A percentile compares a stretch with the other conserved stretches of the same genome.
Conservation (phyloP, 805 yeast genomes). For the Deakozyma indianensis region DNA sequence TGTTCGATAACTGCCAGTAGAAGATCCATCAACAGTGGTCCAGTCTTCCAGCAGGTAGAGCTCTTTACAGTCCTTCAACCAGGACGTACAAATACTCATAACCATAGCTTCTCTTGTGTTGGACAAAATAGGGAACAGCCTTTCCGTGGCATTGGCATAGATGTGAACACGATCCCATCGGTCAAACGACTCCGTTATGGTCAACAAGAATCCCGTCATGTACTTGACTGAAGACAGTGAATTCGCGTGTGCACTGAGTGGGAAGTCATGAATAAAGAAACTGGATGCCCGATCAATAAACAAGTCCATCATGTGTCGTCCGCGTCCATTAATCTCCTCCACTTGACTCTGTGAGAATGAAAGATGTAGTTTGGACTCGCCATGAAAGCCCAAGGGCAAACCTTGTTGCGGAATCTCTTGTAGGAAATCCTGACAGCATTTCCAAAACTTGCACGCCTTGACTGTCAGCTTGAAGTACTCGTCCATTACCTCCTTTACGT, state of each 20-base stretch:
- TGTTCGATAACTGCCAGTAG: background rate
- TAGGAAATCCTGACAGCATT: conserved; percentile 38
- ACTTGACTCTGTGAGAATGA: conserved; percentile 30
- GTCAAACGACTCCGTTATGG: conserved; percentile 27
- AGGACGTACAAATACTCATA: conserved; percentile 33
- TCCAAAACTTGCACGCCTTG: conserved; percentile 38
- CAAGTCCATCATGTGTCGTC: conserved; percentile 23
- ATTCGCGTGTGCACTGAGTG: conserved; percentile 48
- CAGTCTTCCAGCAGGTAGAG: conserved; percentile 28
- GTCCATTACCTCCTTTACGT: conserved; percentile 27
- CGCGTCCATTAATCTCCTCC: conserved; percentile 26
- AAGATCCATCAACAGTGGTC: conserved; percentile 9
- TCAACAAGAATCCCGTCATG: conserved; percentile 31
- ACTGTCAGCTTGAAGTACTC: conserved; percentile 26
- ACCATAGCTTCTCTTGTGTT: conserved; percentile 30
- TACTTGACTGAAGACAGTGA: conserved; percentile 44
- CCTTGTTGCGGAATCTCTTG: conserved; percentile 31
- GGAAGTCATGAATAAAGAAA: conserved; percentile 10
- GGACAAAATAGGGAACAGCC: conserved; percentile 23
- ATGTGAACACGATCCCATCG: conserved; percentile 31
- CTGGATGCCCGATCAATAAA: conserved; percentile 15
- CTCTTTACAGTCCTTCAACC: conserved; percentile 34
- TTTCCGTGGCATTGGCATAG: conserved; percentile 25
- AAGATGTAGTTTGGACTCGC: conserved; percentile 25
- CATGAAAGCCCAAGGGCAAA: conserved; percentile 28